Percentiles rank a stretch among this genome's conserved stretches.
Conservation (phyloP, 2,329 filamentous ascomycete species). For the Fusarium luffae region DNA sequence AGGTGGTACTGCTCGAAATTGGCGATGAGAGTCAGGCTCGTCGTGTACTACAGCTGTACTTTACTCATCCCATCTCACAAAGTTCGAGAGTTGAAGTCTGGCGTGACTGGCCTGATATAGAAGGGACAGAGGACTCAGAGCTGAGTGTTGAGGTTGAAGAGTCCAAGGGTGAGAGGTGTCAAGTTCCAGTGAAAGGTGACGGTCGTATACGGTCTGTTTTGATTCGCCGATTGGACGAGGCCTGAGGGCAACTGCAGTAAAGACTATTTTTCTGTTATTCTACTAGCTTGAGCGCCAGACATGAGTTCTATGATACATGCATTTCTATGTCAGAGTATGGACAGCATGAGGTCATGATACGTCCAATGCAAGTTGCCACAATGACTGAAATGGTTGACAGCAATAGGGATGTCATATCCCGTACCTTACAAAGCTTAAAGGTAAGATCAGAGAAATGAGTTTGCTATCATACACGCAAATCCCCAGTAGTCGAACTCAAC, state of each 20-base stretch:
- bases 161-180: conserved; percentile 10
- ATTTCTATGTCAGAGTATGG: not conserved
- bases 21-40: conserved; percentile 75
- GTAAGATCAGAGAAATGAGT: not conserved
- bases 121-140: conserved; percentile 45
- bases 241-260: not conserved
- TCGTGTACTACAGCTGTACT: conserved; percentile 67
- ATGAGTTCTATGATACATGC: conserved; percentile 18
- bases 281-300: not conserved
- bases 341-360: conserved; percentile 17
- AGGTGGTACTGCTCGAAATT: conserved; percentile 75
- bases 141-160: conserved; percentile 39
- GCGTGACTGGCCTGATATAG: conserved; percentile 71
- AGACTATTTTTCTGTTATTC: not conserved
- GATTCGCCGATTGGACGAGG: conserved; percentile 16
- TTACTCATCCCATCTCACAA: conserved; percentile 43
- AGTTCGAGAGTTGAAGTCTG: conserved; percentile 70
- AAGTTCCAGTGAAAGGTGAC: conserved; percentile 57
- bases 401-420: not conserved
- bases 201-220: conserved; percentile 61
- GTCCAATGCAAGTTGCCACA: conserved; percentile 11
- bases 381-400: not conserved
- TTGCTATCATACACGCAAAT: not conserved
- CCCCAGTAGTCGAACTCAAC: not conserved
- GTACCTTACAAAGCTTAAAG: not conserved